Evolutionary conservation across 2,329 filamentous ascomycete species (phyloP).

Genomic region (Westerdykella ornata): DNA sequence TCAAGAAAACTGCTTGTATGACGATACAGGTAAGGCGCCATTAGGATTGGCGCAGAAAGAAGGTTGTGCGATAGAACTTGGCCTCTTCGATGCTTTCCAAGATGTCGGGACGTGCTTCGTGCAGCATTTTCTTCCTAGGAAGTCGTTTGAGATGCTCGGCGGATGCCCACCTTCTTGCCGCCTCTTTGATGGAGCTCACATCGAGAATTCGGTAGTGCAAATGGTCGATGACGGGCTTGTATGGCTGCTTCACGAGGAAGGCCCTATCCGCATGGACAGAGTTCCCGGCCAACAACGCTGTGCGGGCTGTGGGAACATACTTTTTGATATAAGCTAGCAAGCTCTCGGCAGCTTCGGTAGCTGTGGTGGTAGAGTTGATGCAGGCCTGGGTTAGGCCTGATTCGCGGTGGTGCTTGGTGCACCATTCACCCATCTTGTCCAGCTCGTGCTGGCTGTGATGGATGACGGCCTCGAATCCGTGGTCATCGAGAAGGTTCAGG

Average conservation of each 20-base stretch:
- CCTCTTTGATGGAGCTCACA: slow-evolving; percentile 89
- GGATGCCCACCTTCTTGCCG: slow-evolving; percentile 70
- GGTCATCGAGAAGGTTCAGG: slow-evolving; percentile 66
- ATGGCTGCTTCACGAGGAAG: slow-evolving; percentile 71
- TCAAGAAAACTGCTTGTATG: too few species aligned
- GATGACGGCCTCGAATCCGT: slow-evolving; percentile 74
- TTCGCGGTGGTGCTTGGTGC: slow-evolving; percentile 66
- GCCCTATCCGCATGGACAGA: slow-evolving; percentile 83
- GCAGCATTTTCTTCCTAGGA: slow-evolving; percentile 67
- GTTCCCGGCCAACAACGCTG: slow-evolving; percentile 79
- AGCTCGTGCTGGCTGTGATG: slow-evolving; percentile 65
- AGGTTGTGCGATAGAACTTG: slow-evolving; percentile 65
- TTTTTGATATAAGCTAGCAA: slow-evolving; percentile 73
- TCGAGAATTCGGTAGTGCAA: slow-evolving; percentile 88
- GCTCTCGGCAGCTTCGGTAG: slow-evolving; percentile 62
- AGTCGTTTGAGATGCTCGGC: slow-evolving; percentile 53
- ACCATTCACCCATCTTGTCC: slow-evolving; percentile 83
- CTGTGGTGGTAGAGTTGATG: slow-evolving; percentile 63
- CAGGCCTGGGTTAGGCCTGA: slow-evolving; percentile 78
- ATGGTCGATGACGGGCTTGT: slow-evolving; percentile 64
- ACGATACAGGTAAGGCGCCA: not conserved
- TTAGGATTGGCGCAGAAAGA: slow-evolving; percentile 48
- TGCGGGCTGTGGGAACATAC: slow-evolving; percentile 59
- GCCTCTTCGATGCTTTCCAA: slow-evolving; percentile 93
- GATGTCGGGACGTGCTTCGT: slow-evolving; percentile 84